A percentile compares a stretch with the other conserved stretches of the same genome.
Conservation (phyloP, 2,329 filamentous ascomycete species). For the Microcyclospora pomicola region DNA sequence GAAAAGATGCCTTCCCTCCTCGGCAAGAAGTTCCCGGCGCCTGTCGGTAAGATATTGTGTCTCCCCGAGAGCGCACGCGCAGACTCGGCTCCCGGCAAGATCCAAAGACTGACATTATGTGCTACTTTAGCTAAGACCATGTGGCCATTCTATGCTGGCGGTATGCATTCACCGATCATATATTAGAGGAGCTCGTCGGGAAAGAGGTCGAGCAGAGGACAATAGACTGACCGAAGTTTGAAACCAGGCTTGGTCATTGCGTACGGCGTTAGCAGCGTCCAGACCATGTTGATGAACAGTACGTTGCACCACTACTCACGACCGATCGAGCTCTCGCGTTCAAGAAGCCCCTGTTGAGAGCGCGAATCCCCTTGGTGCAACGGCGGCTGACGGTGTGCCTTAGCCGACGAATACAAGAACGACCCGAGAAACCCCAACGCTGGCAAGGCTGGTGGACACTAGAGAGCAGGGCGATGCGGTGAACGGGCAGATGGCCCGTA, state of each 20-base stretch:
- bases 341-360: background rate
- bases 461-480: too few species aligned
- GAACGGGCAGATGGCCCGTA: too few species aligned
- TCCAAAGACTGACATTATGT: conserved; percentile 5
- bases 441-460: too few species aligned
- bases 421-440: conserved; percentile 68
- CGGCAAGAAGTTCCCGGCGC: conserved; percentile 39
- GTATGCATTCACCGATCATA: conserved; percentile 38
- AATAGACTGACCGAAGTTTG: conserved; percentile 5
- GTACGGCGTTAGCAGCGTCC: conserved; percentile 80
- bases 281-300: conserved; percentile 67
- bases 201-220: conserved; percentile 1
- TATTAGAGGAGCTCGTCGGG: background rate
- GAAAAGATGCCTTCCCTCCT: conserved; percentile 25
- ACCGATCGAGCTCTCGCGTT: background rate
- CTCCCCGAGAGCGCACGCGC: background rate
- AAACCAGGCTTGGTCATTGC: conserved; percentile 62
- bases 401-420: conserved; percentile 93
- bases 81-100: background rate
- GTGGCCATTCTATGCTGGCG: conserved; percentile 86
- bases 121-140: conserved; percentile 61
- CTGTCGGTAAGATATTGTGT: conserved; percentile 27
- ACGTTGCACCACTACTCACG: conserved; percentile 29
- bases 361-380: background rate
- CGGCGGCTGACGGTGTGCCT: conserved; percentile 4